Evolutionary conservation across 2,329 filamentous ascomycete genomes (phyloP).

Genomic region (Diplodia scrobiculata): DNA sequence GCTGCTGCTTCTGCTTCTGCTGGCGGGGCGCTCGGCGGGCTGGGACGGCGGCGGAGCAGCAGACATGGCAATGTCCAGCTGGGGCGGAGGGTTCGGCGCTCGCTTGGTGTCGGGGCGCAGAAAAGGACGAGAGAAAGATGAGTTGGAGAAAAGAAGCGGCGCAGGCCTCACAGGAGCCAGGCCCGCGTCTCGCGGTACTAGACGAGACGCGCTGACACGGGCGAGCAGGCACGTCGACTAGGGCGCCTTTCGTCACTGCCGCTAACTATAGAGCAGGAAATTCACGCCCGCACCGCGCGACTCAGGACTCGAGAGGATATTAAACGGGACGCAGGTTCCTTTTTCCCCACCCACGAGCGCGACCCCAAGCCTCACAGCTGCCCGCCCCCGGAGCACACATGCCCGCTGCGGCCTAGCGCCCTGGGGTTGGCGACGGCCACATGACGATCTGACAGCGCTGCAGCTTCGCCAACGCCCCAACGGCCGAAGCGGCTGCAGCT

Average conservation of each 20-base stretch:
- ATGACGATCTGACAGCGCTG: conserved; percentile 28
- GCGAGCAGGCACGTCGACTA: not conserved
- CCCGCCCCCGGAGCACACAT: conserved; percentile 25
- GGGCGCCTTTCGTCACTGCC: conserved; percentile 9
- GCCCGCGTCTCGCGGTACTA: not conserved
- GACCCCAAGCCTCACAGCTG: conserved; percentile 12
- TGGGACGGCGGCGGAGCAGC: not conserved
- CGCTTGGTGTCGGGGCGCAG: not conserved
- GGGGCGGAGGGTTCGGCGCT: not conserved
- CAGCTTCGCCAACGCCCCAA: not conserved
- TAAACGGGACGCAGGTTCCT: conserved; percentile 24
- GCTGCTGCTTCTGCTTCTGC: not conserved
- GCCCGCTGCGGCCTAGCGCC: conserved; percentile 14
- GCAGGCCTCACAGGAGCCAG: not conserved
- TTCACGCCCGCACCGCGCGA: conserved; percentile 13
- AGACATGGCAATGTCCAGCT: conserved; percentile 20
- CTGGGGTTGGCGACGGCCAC: conserved; percentile 18
- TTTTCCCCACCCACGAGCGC: conserved; percentile 27
- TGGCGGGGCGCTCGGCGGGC: conserved; percentile 21
- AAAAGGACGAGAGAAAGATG: not conserved
- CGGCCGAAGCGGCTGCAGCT: conserved; percentile 1
- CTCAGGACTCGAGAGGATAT: conserved; percentile 26
- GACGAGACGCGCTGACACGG: conserved; percentile 4
- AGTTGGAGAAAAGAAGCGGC: conserved; percentile 6
- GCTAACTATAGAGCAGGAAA: conserved; percentile 23